Evolutionary conservation across 139 green algal genomes (phyloP).

Genomic region (Gonium pectorale): DNA sequence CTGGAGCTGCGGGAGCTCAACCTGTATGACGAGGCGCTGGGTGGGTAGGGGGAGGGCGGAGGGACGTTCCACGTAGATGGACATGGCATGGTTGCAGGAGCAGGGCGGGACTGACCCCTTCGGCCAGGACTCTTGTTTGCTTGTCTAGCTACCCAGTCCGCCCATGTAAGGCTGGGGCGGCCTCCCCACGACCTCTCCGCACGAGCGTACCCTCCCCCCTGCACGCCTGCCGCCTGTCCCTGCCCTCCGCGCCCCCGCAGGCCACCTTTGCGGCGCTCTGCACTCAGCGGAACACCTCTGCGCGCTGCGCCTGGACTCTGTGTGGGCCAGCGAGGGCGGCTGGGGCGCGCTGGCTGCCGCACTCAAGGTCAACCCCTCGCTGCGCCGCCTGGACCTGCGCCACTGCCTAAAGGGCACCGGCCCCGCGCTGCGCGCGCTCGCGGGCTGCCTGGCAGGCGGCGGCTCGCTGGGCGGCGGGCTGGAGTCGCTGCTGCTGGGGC

Average conservation of each 20-base stretch:
- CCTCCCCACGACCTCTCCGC: no score
- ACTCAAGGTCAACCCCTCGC: conserved; percentile 23
- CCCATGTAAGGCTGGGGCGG: no score
- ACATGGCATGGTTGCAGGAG: no score
- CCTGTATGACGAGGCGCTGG: conserved; percentile 49
- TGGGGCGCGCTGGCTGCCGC: conserved; percentile 39
- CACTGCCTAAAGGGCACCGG: conserved; percentile 2
- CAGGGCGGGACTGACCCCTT: no score
- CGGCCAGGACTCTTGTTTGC: no score
- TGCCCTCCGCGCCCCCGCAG: not conserved
- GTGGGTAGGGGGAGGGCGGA: not conserved
- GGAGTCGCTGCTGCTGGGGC: not conserved
- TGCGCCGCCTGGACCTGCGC: not conserved
- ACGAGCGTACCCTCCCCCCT: no score
- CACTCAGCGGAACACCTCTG: not conserved
- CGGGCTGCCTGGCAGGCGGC: not conserved
- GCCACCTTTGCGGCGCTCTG: conserved; percentile 24
- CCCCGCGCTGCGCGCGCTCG: not conserved
- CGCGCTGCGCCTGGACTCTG: conserved; percentile 3
- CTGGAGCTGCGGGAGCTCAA: conserved; percentile 49
- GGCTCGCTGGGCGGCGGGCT: no score
- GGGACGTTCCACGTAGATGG: no score
- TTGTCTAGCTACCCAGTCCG: no score
- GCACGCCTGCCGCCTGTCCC: no score
- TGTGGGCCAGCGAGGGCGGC: conserved; percentile 23